phyloP scores from a whole-genome alignment of 2,329 filamentous ascomycete species.

The Pyricularia sp. region DNA sequence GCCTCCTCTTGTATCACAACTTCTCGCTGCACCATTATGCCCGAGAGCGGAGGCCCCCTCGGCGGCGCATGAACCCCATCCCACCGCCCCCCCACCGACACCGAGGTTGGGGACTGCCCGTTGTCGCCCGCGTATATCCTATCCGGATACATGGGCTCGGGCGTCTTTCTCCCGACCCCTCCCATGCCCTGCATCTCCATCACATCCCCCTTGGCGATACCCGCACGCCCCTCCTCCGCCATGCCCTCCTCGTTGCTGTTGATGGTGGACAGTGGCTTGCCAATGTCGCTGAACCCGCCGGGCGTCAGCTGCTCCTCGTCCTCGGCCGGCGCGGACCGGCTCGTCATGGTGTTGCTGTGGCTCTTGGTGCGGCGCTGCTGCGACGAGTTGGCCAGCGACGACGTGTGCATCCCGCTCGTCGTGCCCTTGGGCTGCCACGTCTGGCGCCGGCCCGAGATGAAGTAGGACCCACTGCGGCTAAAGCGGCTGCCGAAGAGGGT shows the following conservation, averaged over 20 bases:
- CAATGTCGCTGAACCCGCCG: neutral
- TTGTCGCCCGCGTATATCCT: neutral
- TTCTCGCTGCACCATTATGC: no score
- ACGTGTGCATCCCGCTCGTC: neutral
- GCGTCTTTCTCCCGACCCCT: neutral
- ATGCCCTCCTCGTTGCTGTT: neutral
- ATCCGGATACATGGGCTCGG: neutral
- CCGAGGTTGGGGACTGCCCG: no score
- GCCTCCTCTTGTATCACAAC: no score
- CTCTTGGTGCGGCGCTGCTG: no score
- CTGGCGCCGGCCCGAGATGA: neutral
- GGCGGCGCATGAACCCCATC: no score
- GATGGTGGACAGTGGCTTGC: neutral
- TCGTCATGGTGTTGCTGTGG: no score
- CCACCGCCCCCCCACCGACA: no score
- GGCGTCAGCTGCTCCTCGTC: constrained; percentile 3
- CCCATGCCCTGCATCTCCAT: constrained; percentile 1
- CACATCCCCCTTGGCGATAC: neutral
- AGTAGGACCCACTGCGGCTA: neutral
- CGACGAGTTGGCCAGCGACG: neutral
- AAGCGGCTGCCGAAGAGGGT: neutral
- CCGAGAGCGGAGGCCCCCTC: no score
- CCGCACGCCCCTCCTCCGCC: no score
- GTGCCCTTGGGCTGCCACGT: constrained; percentile 1
- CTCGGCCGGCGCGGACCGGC: neutral